Evolutionary conservation across 2,329 filamentous ascomycete genomes (phyloP).

Genomic region (Rhexocercosporidium sp.): DNA sequence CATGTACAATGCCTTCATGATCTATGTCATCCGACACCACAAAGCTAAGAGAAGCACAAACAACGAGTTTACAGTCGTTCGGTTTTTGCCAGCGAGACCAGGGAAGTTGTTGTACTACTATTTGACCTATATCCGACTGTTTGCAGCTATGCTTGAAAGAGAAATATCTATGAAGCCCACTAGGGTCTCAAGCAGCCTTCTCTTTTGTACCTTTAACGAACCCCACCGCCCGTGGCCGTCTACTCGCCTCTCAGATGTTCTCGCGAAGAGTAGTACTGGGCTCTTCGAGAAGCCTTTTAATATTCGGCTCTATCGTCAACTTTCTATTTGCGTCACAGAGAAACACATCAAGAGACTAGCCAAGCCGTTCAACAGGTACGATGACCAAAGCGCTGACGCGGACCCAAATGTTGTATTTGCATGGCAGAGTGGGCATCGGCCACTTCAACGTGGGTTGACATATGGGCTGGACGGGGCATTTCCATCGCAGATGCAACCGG

Average conservation of each 20-base stretch:
- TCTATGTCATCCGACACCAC: background rate
- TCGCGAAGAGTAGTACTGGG: background rate
- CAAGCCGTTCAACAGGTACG: background rate
- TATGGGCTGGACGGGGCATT: background rate
- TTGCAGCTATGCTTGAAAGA: background rate
- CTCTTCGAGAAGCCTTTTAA: background rate
- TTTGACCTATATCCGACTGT: background rate
- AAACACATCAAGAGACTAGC: background rate
- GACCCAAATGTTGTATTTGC: background rate
- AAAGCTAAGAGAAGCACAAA: background rate
- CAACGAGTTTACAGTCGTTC: background rate
- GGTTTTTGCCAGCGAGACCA: background rate
- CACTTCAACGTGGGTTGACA: background rate
- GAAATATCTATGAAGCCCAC: background rate
- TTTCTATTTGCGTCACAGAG: background rate
- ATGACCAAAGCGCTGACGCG: background rate
- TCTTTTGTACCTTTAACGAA: background rate
- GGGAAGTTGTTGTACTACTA: background rate
- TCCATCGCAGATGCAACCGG: background rate
- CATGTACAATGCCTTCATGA: background rate
- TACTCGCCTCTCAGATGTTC: background rate
- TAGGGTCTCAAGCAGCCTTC: background rate
- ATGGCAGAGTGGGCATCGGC: background rate
- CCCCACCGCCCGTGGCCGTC: background rate
- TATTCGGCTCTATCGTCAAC: background rate